Evolutionary conservation across 352 stramenopile species (phyloP).

Genomic region (Phytophthora sojae): DNA sequence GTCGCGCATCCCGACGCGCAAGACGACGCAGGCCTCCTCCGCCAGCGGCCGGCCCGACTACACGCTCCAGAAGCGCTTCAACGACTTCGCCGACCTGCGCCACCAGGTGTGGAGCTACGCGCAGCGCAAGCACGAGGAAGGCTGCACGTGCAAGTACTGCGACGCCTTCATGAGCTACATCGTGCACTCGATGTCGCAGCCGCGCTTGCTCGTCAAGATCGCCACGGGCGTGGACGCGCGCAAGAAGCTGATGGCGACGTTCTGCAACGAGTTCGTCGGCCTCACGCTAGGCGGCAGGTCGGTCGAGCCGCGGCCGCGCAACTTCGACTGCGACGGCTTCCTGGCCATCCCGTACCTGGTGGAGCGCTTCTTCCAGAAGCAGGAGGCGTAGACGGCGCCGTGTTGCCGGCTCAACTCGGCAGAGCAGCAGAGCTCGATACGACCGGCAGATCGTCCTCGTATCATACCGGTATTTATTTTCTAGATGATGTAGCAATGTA

Average conservation of each 20-base stretch:
- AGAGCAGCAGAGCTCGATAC: background rate
- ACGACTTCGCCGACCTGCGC: constrained; percentile 60
- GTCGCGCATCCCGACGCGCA: constrained; percentile 69
- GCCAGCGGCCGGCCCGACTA: constrained; percentile 48
- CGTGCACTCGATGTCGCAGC: constrained; percentile 58
- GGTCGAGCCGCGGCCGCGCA: constrained; percentile 31
- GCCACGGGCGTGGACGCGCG: constrained; percentile 43
- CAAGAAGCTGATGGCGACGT: constrained; percentile 55
- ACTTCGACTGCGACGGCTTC: constrained; percentile 44
- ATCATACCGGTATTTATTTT: constrained; percentile 38
- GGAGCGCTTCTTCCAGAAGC: constrained; percentile 51
- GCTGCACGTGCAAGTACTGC: constrained; percentile 51
- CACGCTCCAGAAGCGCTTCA: constrained; percentile 56
- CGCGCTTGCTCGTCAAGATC: constrained; percentile 55
- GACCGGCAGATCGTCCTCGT: background rate
- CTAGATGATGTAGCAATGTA: constrained; percentile 7
- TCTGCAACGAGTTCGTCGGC: constrained; percentile 57
- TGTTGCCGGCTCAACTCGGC: background rate
- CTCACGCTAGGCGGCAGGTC: constrained; percentile 45
- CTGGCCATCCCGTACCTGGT: constrained; percentile 54
- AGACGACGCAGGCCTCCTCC: constrained; percentile 32
- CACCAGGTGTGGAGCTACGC: constrained; percentile 59
- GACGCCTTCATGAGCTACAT: constrained; percentile 63
- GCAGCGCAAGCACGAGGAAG: constrained; percentile 45
- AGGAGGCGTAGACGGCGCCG: constrained; percentile 11